Evolutionary conservation across 768 basidiomycete species (phyloP), one percentile per base, ranked within the genome.

Genomic region (Neoboletus magnificus): DNA sequence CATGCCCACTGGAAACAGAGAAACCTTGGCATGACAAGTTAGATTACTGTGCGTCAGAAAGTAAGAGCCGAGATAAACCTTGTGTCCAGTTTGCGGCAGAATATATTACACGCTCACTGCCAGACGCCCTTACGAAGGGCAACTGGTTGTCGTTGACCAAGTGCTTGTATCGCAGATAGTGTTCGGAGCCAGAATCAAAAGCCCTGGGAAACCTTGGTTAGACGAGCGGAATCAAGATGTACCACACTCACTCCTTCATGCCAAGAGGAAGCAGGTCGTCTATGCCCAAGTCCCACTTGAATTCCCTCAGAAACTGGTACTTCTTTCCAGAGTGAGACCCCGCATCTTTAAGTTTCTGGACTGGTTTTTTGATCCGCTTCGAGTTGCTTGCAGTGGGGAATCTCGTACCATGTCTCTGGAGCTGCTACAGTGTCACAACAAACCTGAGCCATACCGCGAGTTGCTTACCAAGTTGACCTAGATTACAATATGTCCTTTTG

Each of bases 381-480:
- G 76, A 66, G 12, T 81, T 77, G 2, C 76, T 75, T 0, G 65
- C 60, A 0, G 90, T 92, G 0, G 91, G 91, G 62, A 78, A 92
- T 32, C 91, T 82, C 1, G 89, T 83, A 3, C 90, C 91, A 63
- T 94, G 91, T 12, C 91, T 77, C 71, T 92, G 86, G 10, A 94
- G 73, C 90, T 92, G 29, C 16, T 33, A 30, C 23, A 12, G 20
- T 7, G 52, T 70, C 35, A 56, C 11, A 22, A 52, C n/a, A 35
- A 36, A 18, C n/a, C 22, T n/a, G 20, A n/a, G 11, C 18, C n/a
- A 18, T 5, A 7, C 3, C 13, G 25, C 30, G n/a, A 4, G 15
- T 20, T 12, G 54, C 71, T n/a, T 54, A 71, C 70, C 58, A 71
- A 51, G 52, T 73, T 64, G 11, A 69, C 70, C 69, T 71, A 39